A percentile compares a stretch with the other conserved stretches of the same genome.
phyloP scores from a whole-genome alignment of 2,329 filamentous ascomycete species.

The Aspergillus vadensis region DNA sequence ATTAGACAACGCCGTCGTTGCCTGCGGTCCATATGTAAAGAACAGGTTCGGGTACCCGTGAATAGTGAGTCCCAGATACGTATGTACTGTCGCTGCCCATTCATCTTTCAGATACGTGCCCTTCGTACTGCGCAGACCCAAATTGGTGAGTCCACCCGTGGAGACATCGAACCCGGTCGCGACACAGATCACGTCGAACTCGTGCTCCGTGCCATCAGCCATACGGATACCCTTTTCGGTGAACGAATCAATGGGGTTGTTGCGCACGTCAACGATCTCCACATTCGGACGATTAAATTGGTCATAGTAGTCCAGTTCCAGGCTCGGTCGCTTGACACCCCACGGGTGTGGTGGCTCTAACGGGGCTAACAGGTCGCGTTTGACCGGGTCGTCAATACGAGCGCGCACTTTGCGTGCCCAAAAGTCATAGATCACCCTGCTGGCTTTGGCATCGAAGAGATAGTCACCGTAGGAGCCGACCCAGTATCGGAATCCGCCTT shows the following conservation, averaged over 20 bases:
- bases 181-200: constrained; percentile 45
- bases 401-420: constrained; percentile 56
- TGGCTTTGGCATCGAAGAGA: constrained; percentile 51
- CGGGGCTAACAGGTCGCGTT: constrained; percentile 57
- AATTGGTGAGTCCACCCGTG: constrained; percentile 44
- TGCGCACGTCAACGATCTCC: constrained; percentile 49
- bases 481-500: constrained; percentile 60
- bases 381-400: constrained; percentile 53
- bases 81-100: constrained; percentile 41
- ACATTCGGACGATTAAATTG: constrained; percentile 51
- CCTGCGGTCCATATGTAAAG: constrained; percentile 59
- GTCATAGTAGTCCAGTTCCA: constrained; percentile 56
- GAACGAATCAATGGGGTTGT: constrained; percentile 47
- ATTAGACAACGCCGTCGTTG: constrained; percentile 58
- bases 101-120: constrained; percentile 38
- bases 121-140: constrained; percentile 41
- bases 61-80: constrained; percentile 48
- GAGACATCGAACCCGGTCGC: constrained; percentile 50
- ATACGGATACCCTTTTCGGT: constrained; percentile 44
- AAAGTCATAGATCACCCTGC: constrained; percentile 58
- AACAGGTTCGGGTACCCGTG: constrained; percentile 54
- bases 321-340: constrained; percentile 53
- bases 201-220: constrained; percentile 39
- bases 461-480: constrained; percentile 58
- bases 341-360: constrained; percentile 56